These are phyloP conservation scores for Whalleya microplaca DNA, from an alignment of 2,329 filamentous ascomycete species.

Conservation along the genomic window DNA sequence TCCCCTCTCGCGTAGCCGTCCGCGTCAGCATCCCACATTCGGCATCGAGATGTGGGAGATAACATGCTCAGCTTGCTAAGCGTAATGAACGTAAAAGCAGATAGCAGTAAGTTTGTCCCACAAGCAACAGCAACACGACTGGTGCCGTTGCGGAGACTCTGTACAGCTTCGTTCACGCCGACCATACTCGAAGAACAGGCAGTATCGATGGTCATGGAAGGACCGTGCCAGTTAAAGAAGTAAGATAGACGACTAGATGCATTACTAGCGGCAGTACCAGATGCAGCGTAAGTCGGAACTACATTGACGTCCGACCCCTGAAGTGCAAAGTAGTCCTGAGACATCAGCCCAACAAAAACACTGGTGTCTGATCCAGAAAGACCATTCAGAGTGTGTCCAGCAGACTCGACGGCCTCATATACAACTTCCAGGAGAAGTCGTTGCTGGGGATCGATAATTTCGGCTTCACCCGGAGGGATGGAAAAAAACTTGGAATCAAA, in stretches of 20 bases:
- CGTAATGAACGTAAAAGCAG: too few species aligned
- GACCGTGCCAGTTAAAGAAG: not conserved
- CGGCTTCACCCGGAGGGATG: too few species aligned
- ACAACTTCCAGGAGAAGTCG: conserved; percentile 40
- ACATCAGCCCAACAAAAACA: too few species aligned
- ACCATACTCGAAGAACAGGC: conserved; percentile 41
- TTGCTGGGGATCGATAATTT: conserved; percentile 41
- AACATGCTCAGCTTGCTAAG: conserved; percentile 21
- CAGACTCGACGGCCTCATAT: conserved; percentile 40
- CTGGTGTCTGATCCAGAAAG: too few species aligned
- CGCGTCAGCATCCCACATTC: conserved; percentile 35
- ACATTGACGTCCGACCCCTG: too few species aligned
- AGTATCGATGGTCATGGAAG: conserved; percentile 18
- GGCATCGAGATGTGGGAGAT: conserved; percentile 26
- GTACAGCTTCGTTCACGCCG: conserved; percentile 38
- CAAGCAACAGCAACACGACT: conserved; percentile 33
- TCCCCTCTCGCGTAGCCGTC: conserved; percentile 52
- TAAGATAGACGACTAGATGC: too few species aligned
- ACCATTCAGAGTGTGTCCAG: too few species aligned
- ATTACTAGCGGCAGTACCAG: too few species aligned
- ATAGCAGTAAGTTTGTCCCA: conserved; percentile 35
- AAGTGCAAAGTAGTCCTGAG: too few species aligned
- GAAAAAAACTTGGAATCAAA: too few species aligned
- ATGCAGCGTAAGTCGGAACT: not conserved
- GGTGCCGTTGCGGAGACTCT: conserved; percentile 31